Conservation (phyloP, 1,139 yeast genomes). For the Scheffersomyces titani region DNA sequence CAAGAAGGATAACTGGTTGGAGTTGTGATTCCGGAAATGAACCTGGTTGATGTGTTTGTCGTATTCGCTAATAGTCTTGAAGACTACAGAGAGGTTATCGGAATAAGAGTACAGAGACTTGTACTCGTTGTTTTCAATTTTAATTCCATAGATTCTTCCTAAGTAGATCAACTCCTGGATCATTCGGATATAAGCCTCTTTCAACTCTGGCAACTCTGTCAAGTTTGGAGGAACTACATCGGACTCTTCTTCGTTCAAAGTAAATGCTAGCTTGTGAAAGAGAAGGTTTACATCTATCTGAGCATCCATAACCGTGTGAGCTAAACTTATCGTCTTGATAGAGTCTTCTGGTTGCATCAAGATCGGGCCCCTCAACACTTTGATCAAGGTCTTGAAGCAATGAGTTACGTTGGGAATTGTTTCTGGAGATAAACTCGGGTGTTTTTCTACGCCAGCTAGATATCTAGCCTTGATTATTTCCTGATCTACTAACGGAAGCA, state of each 20-base stretch:
- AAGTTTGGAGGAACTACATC: conserved; percentile 63
- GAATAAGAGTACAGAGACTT: conserved; percentile 41
- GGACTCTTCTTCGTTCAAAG: conserved; percentile 35
- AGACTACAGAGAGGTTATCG: conserved; percentile 37
- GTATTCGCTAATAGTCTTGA: conserved; percentile 38
- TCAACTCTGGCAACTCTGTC: conserved; percentile 22
- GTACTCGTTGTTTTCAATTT: conserved; percentile 25
- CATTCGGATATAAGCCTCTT: conserved; percentile 53
- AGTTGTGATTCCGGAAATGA: conserved; percentile 23
- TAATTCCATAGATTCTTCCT: conserved; percentile 30
- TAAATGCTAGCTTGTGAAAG: conserved; percentile 46
- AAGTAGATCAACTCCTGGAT: conserved; percentile 48
- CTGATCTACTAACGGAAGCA: conserved; percentile 27
- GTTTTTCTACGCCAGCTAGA: conserved; percentile 27
- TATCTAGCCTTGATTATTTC: conserved; percentile 31
- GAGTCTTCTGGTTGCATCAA: conserved; percentile 42
- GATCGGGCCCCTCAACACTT: conserved; percentile 65
- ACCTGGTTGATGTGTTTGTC: conserved; percentile 39
- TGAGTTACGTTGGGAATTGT: conserved; percentile 51
- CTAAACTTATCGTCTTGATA: conserved; percentile 52
- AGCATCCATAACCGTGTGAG: conserved; percentile 51
- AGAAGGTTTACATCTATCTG: conserved; percentile 58
- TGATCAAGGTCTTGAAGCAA: conserved; percentile 57
- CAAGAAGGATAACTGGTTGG: conserved; percentile 30
- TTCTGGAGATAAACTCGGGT: conserved; percentile 28